Base-by-base conservation (phyloP, 495 filamentous ascomycete species). In the Hypoxylon fragiforme region DNA sequence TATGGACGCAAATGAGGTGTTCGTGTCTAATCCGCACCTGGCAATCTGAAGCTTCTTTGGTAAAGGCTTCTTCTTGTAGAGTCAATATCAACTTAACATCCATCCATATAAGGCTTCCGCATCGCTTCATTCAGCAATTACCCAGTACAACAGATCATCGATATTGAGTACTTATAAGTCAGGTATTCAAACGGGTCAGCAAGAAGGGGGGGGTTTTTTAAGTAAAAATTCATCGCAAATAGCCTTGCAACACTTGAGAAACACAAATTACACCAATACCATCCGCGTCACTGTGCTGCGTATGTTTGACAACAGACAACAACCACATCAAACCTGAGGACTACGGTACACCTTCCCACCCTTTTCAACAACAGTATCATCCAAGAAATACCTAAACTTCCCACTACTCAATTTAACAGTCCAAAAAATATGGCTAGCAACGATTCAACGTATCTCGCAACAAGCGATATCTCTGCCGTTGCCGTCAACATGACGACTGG, bases 401-500 rank as follows among this genome's bases (percentile, higher is more conserved):
- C 21, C 13, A 31, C 16, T 9, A 26, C 14, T 12, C 21, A 5
- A 1, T 41, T 22, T 19, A 36, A 1, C 15, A 11, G 7, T 5
- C 3, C 3, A 2, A 15, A 12, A 45, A 16, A 21, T 6, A 68
- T 68, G 65, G 65, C 65, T 11, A 40, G 36, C 45, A 45, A 63
- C 5, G 49, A 60, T 44, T 63, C 65, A 5, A 40, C 46, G 20
- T 11, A 50, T 15, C 58, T 61, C 41, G 20, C 35, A 4, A 37
- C 45, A n/a, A 59, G 60, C 49, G 62, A 61, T 47, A 52, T 63
- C 24, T 60, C 52, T 5, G 36, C 51, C 20, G 34, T 41, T 18
- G 65, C 65, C 34, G 35, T 60, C n/a, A n/a, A n/a, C n/a, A n/a
- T n/a, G n/a, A n/a, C n/a, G 18, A 60, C 62, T 35, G 42, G 35